Conservation (phyloP, 352 stramenopile genomes). For the Pythium apleroticum region DNA sequence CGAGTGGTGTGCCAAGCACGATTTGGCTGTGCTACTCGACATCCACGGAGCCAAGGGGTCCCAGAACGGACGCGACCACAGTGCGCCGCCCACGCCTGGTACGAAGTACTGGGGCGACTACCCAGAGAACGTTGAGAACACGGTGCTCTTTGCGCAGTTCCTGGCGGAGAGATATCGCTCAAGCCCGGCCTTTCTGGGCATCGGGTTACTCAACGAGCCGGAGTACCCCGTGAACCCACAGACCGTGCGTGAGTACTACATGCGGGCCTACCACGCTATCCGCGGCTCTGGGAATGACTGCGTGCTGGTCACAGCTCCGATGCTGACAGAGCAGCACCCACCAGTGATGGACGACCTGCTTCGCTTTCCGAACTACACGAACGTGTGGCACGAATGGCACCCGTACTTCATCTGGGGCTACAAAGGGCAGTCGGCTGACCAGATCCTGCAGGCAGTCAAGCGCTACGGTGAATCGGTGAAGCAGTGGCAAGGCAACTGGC, state of each 20-base stretch:
- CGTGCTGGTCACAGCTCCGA: slow-evolving; percentile 49
- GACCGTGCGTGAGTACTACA: slow-evolving; percentile 56
- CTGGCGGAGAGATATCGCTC: slow-evolving; percentile 46
- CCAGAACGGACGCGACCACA: slow-evolving; percentile 84
- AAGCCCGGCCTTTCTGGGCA: slow-evolving; percentile 51
- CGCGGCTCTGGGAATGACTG: slow-evolving; percentile 55
- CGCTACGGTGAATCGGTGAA: slow-evolving; percentile 55
- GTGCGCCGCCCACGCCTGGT: slow-evolving; percentile 34
- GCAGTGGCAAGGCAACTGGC: slow-evolving; percentile 64
- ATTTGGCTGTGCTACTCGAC: slow-evolving; percentile 73
- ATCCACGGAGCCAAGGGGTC: slow-evolving; percentile 78
- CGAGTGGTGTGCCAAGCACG: slow-evolving; percentile 61
- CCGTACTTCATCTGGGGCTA: slow-evolving; percentile 72
- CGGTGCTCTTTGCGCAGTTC: slow-evolving; percentile 55
- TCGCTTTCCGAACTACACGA: slow-evolving; percentile 36
- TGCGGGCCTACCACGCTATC: slow-evolving; percentile 54
- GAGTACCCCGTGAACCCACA: slow-evolving; percentile 52
- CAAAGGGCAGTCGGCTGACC: slow-evolving; percentile 47
- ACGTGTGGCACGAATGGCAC: slow-evolving; percentile 55
- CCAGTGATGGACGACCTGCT: slow-evolving; percentile 42
- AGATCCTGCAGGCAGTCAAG: slow-evolving; percentile 60
- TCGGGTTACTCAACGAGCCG: slow-evolving; percentile 83
- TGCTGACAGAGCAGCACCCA: slow-evolving; percentile 51
- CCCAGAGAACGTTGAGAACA: slow-evolving; percentile 69
- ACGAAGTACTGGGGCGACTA: slow-evolving; percentile 50